These are phyloP conservation scores for Saitozyma sp. DNA, from an alignment of 768 basidiomycete genomes.

Conservation along the genomic window DNA sequence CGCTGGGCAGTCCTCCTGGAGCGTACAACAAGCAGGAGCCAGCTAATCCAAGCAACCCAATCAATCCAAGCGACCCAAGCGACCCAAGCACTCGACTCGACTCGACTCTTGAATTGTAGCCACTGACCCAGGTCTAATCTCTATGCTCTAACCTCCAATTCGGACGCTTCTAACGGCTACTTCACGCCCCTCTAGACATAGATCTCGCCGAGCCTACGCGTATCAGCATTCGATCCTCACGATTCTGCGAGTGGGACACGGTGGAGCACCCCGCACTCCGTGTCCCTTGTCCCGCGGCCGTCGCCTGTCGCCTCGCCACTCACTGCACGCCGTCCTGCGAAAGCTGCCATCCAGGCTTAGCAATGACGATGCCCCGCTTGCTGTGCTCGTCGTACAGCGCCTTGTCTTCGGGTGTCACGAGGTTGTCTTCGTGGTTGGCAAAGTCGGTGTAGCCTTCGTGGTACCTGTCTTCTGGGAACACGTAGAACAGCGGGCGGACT, in stretches of 20 bases:
- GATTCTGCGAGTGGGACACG: too few relatives aligned
- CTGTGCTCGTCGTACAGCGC: conserved; percentile 7
- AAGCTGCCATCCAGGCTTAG: conserved; percentile 17
- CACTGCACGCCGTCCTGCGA: conserved; percentile 17
- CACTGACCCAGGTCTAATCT: too few relatives aligned
- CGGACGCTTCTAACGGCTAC: too few relatives aligned
- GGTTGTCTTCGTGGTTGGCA: conserved; percentile 8
- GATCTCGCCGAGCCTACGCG: conserved; percentile 14
- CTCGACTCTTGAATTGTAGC: too few relatives aligned
- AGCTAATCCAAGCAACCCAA: too few relatives aligned
- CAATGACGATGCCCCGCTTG: conserved; percentile 13
- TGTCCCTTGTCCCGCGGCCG: too few relatives aligned
- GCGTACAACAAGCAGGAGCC: too few relatives aligned
- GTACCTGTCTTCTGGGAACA: conserved; percentile 8
- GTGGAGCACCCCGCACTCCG: too few relatives aligned
- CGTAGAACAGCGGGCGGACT: conserved; percentile 12
- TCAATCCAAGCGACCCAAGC: too few relatives aligned
- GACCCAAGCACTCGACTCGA: too few relatives aligned
- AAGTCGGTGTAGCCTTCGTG: conserved; percentile 13
- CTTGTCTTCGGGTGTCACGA: conserved; percentile 4
- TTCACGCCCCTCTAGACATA: conserved; percentile 5
- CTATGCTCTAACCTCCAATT: too few relatives aligned
- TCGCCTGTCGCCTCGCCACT: neutral
- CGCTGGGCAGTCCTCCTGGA: too few relatives aligned
- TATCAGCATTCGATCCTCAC: conserved; percentile 3